These are phyloP conservation scores for Phaffomyces antillensis DNA, from an alignment of 805 yeast species.

Conservation along the genomic window DNA sequence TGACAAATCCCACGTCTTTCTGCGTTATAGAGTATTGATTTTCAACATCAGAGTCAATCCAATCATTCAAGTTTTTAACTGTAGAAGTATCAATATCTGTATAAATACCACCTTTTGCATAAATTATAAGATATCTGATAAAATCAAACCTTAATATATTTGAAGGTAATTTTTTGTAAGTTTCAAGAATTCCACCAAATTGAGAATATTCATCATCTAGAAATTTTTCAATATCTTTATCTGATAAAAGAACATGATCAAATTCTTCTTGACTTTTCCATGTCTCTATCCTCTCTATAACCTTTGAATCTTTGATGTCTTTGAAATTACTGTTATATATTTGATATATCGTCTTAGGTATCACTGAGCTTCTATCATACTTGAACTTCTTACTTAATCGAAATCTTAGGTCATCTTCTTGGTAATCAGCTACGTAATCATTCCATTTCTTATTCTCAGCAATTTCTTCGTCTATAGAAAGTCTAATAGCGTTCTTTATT, in stretches of 20 bases:
- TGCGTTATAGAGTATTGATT: conserved; percentile 29
- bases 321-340: conserved; percentile 32
- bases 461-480: background rate
- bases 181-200: conserved; percentile 45
- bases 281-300: conserved; percentile 10
- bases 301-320: conserved; percentile 24
- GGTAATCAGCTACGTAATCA: conserved; percentile 13
- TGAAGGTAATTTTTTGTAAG: conserved; percentile 43
- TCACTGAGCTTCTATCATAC: conserved; percentile 14
- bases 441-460: background rate
- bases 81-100: conserved; percentile 49
- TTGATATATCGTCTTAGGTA: conserved; percentile 44
- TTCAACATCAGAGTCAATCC: conserved; percentile 34
- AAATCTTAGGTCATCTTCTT: conserved; percentile 13
- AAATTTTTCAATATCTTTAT: conserved; percentile 33
- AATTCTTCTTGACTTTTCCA: conserved; percentile 16
- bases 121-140: conserved; percentile 45
- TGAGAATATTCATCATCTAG: conserved; percentile 30
- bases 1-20: conserved; percentile 40
- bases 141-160: conserved; percentile 49
- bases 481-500: no score
- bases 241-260: conserved; percentile 25
- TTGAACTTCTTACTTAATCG: conserved; percentile 10
- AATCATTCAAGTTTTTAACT: conserved; percentile 40
- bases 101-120: conserved; percentile 52